Conservation (phyloP, 164 flowering plant genomes). For the Akebia trifoliata region DNA sequence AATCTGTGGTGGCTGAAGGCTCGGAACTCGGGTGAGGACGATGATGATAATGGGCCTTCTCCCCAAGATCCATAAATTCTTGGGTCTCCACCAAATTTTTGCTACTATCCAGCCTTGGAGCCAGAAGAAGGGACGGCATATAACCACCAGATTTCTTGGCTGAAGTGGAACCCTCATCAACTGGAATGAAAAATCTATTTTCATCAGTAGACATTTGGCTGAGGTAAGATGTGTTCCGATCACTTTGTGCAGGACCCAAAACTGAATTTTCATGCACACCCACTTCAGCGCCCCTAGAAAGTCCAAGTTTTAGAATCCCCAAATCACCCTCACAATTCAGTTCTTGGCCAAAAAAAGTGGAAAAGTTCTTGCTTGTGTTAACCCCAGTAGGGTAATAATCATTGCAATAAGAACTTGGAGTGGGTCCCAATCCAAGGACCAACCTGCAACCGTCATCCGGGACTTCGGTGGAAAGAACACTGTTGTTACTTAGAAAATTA, state of each 20-base stretch:
- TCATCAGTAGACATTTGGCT: conserved; percentile 19
- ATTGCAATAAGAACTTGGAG: conserved; percentile 33
- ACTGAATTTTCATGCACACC: conserved; percentile 31
- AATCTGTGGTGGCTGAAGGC: conserved; percentile 40
- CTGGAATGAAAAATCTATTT: conserved; percentile 26
- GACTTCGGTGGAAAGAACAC: conserved; percentile 12
- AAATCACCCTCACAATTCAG: conserved; percentile 40
- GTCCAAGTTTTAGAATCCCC: conserved; percentile 57
- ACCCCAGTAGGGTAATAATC: conserved; percentile 22
- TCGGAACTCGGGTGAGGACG: conserved; percentile 33
- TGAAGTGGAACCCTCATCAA: conserved; percentile 90
- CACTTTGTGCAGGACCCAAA: conserved; percentile 28
- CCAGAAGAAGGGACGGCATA: conserved; percentile 75
- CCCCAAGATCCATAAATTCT: conserved; percentile 25
- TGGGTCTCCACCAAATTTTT: conserved; percentile 18
- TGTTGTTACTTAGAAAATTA: conserved; percentile 16
- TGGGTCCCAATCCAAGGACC: conserved; percentile 87
- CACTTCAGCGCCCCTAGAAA: conserved; percentile 40
- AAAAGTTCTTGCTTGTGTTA: conserved; percentile 27
- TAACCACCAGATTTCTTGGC: conserved; percentile 87
- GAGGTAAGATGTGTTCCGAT: conserved; percentile 12
- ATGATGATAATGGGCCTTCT: conserved; percentile 16
- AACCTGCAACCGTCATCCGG: conserved; percentile 72
- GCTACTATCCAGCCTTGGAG: conserved; percentile 42
- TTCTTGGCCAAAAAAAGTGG: conserved; percentile 21